Evolutionary conservation across 495 filamentous ascomycete genomes (phyloP), one percentile per base, ranked within the genome.

Genomic region (Daldinia grandis): DNA sequence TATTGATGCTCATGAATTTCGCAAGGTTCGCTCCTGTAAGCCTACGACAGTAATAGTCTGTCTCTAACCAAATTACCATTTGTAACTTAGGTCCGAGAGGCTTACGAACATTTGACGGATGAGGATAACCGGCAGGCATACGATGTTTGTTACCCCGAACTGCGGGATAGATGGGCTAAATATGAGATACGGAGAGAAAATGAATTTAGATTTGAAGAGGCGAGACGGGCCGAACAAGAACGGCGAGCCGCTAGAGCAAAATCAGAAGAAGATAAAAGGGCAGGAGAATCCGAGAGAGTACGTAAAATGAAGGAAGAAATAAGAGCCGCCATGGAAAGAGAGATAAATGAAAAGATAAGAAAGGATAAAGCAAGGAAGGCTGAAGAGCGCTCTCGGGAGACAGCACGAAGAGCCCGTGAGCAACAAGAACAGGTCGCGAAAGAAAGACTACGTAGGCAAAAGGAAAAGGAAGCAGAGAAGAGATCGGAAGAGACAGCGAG

Each of bases 1-100:
- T 27, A 66, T 70, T 30, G 71, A 73, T 38, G 71, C 71, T 15
- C 4, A 62, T 30, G 71, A 69, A 2, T 73, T 73, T 17, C 71
- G 71, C 42, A 69, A 73, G 71, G 71, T 66, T 28, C 12, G 69
- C 15, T 62, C 27, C 49, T 15, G 10, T 15, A 40, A 57, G 49
- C 15, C 7, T 24, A 37, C 10, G 44, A 33, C 5, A 6, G 25
- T 17, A 25, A 33, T 15, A 9, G 27, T n/a, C 21, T 14, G 8
- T 17, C 14, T 27, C n/a, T 57, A 19, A 55, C 58, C 50, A 37
- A 49, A 35, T 17, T n/a, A 0, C 30, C 8, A 4, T 47, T 31
- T 60, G n/a, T 2, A 12, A 50, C 9, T 9, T 31, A 73, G 71
- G 57, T 62, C 7, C 66, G 58, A 0, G 66, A 69, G 42, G 71